A percentile compares a stretch with the other conserved stretches of the same genome.
phyloP scores from a whole-genome alignment of 73 alveolate species.

The Paramecium biaurelia region DNA sequence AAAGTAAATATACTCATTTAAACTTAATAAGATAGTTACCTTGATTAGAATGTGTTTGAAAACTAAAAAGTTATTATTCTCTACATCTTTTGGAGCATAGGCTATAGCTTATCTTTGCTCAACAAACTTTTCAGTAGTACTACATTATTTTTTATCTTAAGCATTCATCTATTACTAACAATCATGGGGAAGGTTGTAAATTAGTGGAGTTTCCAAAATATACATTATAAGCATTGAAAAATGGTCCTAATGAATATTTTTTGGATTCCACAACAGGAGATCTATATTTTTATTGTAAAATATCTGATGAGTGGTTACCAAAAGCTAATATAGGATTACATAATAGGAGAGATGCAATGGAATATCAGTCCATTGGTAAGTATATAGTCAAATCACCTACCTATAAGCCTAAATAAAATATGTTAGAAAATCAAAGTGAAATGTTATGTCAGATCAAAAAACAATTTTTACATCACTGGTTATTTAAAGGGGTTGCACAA shows the following conservation, averaged over 20 bases:
- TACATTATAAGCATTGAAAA: conserved; percentile 19
- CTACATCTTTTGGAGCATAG: conserved; percentile 41
- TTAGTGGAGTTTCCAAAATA: conserved; percentile 42
- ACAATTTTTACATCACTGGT: conserved; percentile 56
- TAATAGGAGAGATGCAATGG: conserved; percentile 53
- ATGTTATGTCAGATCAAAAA: conserved; percentile 37
- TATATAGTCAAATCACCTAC: conserved; percentile 53
- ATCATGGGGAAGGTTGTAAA: conserved; percentile 59
- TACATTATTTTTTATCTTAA: neutral
- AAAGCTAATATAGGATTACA: conserved; percentile 54
- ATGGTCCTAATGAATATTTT: conserved; percentile 42
- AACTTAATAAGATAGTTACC: neutral
- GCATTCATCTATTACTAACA: conserved; percentile 35
- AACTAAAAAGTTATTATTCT: conserved; percentile 39
- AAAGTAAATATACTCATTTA: neutral
- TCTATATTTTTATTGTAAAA: neutral
- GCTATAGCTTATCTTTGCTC: conserved; percentile 57
- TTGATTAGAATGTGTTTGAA: conserved; percentile 59
- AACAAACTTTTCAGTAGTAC: neutral
- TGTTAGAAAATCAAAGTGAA: neutral
- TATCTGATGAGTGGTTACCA: conserved; percentile 63
- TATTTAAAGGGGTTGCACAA: neutral
- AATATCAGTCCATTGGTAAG: conserved; percentile 52
- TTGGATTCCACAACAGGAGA: conserved; percentile 64
- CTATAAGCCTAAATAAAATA: conserved; percentile 18